Base-by-base conservation (phyloP, 805 yeast genomes). In the Wickerhamiella brachini region DNA sequence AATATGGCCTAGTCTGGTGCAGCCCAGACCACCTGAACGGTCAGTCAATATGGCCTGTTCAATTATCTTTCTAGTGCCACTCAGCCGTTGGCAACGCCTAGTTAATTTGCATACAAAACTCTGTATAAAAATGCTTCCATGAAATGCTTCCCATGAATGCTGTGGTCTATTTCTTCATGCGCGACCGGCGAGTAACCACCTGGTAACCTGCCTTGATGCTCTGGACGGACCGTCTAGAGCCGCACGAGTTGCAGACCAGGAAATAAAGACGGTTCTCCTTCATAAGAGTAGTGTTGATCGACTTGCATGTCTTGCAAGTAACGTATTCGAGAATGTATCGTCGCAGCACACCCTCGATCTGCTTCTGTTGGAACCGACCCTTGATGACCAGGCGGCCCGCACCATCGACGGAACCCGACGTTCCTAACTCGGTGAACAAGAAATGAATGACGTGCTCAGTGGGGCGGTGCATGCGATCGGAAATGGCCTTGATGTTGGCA, bases 201-300 rank as follows among this genome's bases (percentile, higher is more conserved):
- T 89, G 96, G 95, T 86, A 93, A 83, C 99, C 99, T 48, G 97
- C 86, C 80, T 94, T 93, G 71, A 93, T 93, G 46, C 96, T 87
- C 60, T 93, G 80, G 52, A 93, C 99, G 48, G 97, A 88, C 73
- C 96, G 83, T 47, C 97, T 81, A 47, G 95, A 85, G 60, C 98
- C 98, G 78, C 99, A 93, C 52, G 95, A 85, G 67, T 89, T 88
- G 77, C 99, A 93, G 63, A 89, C 95, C 76, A 93, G 77, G 76
- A 93, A 93, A 75, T 86, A 95, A 72, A 93, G 79, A 76, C 99
- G 85, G 76, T 89, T 93, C 73, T 93, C 99, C 73, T 95, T 89
- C 76, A 83, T 85, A 68, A 93, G 78, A 61, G 83, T 93, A 45
- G 99, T 93, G 72, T 93, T 93, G 79, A 88, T 89, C 53, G 95